Evolutionary conservation across 139 green algal species (phyloP).

Genomic region (Chlorella sp.): DNA sequence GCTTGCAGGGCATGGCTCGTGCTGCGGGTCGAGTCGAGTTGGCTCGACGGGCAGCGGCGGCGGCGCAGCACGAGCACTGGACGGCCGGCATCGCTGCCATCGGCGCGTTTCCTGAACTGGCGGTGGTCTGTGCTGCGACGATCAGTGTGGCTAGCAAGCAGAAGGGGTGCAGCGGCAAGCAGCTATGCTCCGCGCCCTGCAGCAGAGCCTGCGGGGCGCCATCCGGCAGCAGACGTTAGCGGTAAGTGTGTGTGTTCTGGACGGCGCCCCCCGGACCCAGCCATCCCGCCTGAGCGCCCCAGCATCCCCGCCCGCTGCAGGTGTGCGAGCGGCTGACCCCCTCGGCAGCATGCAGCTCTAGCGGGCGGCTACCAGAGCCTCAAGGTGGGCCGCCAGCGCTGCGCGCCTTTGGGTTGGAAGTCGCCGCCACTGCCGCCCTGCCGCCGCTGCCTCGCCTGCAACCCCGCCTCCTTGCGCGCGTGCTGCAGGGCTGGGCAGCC

Average conservation of each 20-base stretch:
- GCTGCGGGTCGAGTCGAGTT: too few relatives aligned
- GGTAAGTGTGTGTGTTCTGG: not conserved
- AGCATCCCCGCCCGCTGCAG: conserved; percentile 14
- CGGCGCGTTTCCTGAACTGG: not conserved
- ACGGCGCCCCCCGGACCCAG: not conserved
- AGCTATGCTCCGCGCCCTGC: not conserved
- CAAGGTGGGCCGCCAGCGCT: not conserved
- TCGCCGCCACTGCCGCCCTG: not conserved
- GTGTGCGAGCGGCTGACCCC: conserved; percentile 1
- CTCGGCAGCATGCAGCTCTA: conserved; percentile 14
- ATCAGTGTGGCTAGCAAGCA: not conserved
- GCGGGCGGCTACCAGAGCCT: not conserved
- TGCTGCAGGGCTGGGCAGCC: not conserved
- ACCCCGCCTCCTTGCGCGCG: not conserved
- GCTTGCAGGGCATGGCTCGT: too few relatives aligned
- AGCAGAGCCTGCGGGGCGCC: not conserved
- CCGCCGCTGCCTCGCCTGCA: not conserved
- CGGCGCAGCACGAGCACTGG: not conserved
- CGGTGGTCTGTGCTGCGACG: not conserved
- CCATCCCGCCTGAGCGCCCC: not conserved
- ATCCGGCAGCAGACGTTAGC: not conserved
- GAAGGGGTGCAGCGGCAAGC: not conserved
- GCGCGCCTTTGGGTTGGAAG: not conserved
- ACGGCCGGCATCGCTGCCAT: not conserved
- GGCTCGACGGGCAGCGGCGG: too few relatives aligned